phyloP scores from a whole-genome alignment of 1,139 yeast species.

The Torulaspora globosa region DNA sequence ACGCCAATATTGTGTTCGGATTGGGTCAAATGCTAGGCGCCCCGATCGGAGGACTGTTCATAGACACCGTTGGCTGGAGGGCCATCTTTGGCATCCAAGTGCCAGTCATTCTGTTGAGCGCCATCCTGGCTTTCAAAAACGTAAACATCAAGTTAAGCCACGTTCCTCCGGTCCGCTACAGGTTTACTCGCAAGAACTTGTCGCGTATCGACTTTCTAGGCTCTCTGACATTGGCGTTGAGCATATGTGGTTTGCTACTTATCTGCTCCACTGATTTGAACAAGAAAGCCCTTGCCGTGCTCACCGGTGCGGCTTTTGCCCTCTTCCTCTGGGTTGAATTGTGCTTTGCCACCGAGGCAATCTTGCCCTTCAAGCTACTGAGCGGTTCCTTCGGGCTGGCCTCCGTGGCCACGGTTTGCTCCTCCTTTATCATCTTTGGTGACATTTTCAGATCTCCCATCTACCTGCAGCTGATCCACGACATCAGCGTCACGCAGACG shows the following conservation, averaged over 20 bases:
- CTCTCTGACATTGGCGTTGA: conserved; percentile 54
- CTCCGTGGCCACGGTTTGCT: conserved; percentile 29
- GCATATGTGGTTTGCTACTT: conserved; percentile 49
- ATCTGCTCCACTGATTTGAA: conserved; percentile 36
- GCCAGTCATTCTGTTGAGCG: conserved; percentile 53
- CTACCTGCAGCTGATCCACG: conserved; percentile 50
- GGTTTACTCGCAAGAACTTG: conserved; percentile 44
- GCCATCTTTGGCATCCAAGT: conserved; percentile 56
- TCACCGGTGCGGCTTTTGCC: conserved; percentile 20
- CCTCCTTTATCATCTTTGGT: conserved; percentile 35
- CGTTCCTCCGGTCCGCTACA: conserved; percentile 36
- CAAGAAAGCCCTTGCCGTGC: conserved; percentile 17
- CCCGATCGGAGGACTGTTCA: conserved; percentile 65
- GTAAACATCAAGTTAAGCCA: conserved; percentile 33
- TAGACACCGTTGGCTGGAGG: conserved; percentile 79
- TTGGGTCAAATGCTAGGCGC: conserved; percentile 71
- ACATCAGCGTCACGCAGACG: conserved; percentile 46
- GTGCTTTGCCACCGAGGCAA: conserved; percentile 32
- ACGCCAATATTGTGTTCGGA: conserved; percentile 61
- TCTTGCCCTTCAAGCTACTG: conserved; percentile 33
- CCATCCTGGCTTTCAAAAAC: conserved; percentile 37
- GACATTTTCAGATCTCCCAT: conserved; percentile 52
- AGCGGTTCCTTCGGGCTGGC: conserved; percentile 33
- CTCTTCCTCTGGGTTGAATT: conserved; percentile 31
- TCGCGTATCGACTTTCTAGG: conserved; percentile 74